These are phyloP conservation scores for Exophiala bonariae DNA, from an alignment of 2,329 filamentous ascomycete species.

Conservation along the genomic window DNA sequence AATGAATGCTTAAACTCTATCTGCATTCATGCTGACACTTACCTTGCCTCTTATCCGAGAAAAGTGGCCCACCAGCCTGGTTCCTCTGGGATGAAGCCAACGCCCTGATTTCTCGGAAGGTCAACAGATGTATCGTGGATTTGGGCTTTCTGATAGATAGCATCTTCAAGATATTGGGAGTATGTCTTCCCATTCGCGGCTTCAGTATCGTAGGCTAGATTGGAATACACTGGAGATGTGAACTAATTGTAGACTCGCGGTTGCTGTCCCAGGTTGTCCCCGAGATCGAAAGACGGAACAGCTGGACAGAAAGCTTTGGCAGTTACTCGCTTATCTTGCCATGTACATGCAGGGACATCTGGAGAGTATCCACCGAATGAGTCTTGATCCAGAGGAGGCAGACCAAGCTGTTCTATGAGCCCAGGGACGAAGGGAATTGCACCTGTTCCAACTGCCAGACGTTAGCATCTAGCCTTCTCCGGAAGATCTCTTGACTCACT, in stretches of 20 bases:
- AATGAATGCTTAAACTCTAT: neutral
- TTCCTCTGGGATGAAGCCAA: slow-evolving; percentile 8
- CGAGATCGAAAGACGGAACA: slow-evolving; percentile 23
- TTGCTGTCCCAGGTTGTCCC: slow-evolving; percentile 31
- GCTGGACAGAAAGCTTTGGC: too few species aligned
- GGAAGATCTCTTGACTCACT: too few species aligned
- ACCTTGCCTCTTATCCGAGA: slow-evolving; percentile 5
- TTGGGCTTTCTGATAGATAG: slow-evolving; percentile 34
- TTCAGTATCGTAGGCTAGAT: too few species aligned
- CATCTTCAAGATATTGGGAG: slow-evolving; percentile 38
- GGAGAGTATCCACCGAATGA: too few species aligned
- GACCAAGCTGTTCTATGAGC: too few species aligned
- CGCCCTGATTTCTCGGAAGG: neutral
- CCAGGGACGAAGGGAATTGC: too few species aligned
- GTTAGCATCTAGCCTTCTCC: too few species aligned
- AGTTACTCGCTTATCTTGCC: too few species aligned
- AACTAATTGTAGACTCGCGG: slow-evolving; percentile 45
- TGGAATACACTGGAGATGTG: slow-evolving; percentile 48
- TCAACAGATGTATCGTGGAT: neutral
- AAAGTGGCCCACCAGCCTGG: slow-evolving; percentile 4
- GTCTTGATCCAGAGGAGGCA: too few species aligned
- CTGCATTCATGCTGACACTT: neutral
- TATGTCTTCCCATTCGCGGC: slow-evolving; percentile 43
- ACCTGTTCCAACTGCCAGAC: too few species aligned
- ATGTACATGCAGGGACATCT: too few species aligned